These are phyloP conservation scores for Arachis hypogaea DNA, from an alignment of 306 rosid species.

Conservation along the genomic window DNA sequence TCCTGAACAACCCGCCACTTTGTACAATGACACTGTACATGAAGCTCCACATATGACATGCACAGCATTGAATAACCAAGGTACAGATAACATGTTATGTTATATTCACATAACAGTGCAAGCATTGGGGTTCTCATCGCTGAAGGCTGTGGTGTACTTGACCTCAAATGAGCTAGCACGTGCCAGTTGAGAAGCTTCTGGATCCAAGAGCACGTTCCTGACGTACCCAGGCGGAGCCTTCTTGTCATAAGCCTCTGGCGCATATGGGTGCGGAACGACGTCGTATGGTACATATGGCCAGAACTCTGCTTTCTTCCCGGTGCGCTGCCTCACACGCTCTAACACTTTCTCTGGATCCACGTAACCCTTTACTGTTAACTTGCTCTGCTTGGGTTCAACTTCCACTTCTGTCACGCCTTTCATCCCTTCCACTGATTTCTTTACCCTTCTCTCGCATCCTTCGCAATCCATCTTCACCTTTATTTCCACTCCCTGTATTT, in stretches of 20 bases:
- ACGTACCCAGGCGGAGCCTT: slow-evolving; percentile 78
- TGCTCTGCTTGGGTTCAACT: slow-evolving; percentile 58
- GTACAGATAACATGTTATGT: too few relatives aligned
- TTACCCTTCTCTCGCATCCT: slow-evolving; percentile 75
- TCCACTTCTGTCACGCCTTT: slow-evolving; percentile 60
- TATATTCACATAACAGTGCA: slow-evolving; percentile 54
- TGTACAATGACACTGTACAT: too few relatives aligned
- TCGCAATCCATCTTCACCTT: slow-evolving; percentile 75
- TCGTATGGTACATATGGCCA: slow-evolving; percentile 79
- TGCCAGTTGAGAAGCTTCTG: slow-evolving; percentile 46
- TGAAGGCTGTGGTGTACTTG: slow-evolving; percentile 71
- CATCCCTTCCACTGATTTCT: slow-evolving; percentile 68
- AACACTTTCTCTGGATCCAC: slow-evolving; percentile 58
- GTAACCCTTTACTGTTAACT: slow-evolving; percentile 62
- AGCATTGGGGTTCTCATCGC: slow-evolving; percentile 66
- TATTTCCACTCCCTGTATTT: slow-evolving; percentile 64
- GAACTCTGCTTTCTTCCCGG: slow-evolving; percentile 67
- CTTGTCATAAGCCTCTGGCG: slow-evolving; percentile 61
- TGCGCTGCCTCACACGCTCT: slow-evolving; percentile 61
- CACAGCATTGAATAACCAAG: too few relatives aligned
- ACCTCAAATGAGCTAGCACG: slow-evolving; percentile 79
- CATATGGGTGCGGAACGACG: slow-evolving; percentile 65
- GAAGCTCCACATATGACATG: too few relatives aligned
- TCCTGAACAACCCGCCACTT: too few relatives aligned
- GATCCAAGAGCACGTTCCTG: slow-evolving; percentile 48